phyloP scores from a whole-genome alignment of 2,329 filamentous ascomycete genomes.

The Aspergillus neotritici region DNA sequence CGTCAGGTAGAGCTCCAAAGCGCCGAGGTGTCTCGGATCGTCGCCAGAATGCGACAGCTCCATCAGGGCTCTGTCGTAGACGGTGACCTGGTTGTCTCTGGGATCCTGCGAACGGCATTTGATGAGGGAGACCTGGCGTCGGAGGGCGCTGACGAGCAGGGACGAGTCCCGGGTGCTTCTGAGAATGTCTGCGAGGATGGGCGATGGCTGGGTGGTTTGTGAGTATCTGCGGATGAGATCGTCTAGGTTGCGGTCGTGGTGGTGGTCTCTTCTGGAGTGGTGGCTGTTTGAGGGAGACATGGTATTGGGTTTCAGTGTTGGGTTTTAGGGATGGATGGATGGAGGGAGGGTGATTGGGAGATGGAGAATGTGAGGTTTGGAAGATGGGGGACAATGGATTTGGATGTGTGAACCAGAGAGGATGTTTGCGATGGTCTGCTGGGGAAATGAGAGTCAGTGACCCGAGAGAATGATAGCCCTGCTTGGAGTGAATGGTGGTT shows the following conservation, averaged over 20 bases:
- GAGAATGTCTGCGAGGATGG: conserved; percentile 26
- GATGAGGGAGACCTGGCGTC: conserved; percentile 31
- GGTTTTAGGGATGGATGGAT: background rate
- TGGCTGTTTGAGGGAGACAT: conserved; percentile 2
- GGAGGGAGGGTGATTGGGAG: background rate
- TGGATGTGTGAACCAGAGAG: too few relatives aligned
- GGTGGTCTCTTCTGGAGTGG: background rate
- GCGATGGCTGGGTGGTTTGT: conserved; percentile 20
- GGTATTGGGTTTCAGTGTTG: background rate
- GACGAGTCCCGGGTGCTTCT: conserved; percentile 17
- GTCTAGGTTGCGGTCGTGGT: conserved; percentile 12
- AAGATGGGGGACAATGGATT: too few relatives aligned
- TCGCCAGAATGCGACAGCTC: conserved; percentile 29
- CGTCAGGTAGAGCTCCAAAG: conserved; percentile 35
- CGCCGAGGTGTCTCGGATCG: conserved; percentile 24
- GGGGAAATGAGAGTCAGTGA: too few relatives aligned
- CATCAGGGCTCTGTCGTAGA: conserved; percentile 39
- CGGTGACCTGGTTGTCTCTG: conserved; percentile 33
- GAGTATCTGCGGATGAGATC: conserved; percentile 26
- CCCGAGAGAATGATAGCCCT: too few relatives aligned
- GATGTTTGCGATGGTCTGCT: too few relatives aligned
- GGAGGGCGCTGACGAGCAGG: conserved; percentile 29
- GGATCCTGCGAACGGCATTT: conserved; percentile 31
- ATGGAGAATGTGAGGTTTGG: background rate
- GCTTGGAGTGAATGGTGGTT: too few relatives aligned